phyloP scores from a whole-genome alignment of 2,329 filamentous ascomycete species.

The Phialophora expanda region DNA sequence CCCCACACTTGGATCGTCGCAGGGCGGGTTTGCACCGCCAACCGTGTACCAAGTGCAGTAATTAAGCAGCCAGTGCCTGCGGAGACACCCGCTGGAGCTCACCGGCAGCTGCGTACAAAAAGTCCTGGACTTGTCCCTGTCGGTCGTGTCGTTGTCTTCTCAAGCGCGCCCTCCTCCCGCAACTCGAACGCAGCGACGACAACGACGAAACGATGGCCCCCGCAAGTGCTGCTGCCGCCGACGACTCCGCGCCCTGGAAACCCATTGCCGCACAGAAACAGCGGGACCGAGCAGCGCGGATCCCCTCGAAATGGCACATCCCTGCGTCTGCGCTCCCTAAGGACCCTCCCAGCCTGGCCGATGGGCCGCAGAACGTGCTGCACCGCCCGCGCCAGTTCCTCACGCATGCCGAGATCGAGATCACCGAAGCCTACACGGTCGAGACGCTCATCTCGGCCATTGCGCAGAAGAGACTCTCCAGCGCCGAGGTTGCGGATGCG shows the following conservation, averaged over 20 bases:
- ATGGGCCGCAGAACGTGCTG: slow-evolving; percentile 47
- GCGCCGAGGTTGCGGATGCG: slow-evolving; percentile 56
- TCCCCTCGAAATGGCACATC: slow-evolving; percentile 50
- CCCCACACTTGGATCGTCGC: not conserved
- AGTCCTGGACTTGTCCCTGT: too few species aligned
- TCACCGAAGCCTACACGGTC: slow-evolving; percentile 61
- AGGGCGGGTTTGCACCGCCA: not conserved
- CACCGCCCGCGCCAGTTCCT: slow-evolving; percentile 59
- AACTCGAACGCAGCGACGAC: slow-evolving; percentile 7
- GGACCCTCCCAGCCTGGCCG: slow-evolving; percentile 31
- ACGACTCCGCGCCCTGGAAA: slow-evolving; percentile 32
- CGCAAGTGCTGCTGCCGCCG: not conserved
- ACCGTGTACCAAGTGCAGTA: not conserved
- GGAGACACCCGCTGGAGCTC: not conserved
- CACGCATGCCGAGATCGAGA: slow-evolving; percentile 58
- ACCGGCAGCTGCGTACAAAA: not conserved
- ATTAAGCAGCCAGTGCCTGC: not conserved
- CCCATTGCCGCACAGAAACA: slow-evolving; percentile 49
- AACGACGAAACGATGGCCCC: not conserved
- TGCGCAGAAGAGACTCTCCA: slow-evolving; percentile 44
- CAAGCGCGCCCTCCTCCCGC: not conserved
- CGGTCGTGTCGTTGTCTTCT: not conserved
- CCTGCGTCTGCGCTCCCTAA: slow-evolving; percentile 39
- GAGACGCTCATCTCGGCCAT: slow-evolving; percentile 47
- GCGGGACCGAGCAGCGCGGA: slow-evolving; percentile 45